Evolutionary conservation across 768 basidiomycete genomes (phyloP).

Genomic region (Termitomyces sp.): DNA sequence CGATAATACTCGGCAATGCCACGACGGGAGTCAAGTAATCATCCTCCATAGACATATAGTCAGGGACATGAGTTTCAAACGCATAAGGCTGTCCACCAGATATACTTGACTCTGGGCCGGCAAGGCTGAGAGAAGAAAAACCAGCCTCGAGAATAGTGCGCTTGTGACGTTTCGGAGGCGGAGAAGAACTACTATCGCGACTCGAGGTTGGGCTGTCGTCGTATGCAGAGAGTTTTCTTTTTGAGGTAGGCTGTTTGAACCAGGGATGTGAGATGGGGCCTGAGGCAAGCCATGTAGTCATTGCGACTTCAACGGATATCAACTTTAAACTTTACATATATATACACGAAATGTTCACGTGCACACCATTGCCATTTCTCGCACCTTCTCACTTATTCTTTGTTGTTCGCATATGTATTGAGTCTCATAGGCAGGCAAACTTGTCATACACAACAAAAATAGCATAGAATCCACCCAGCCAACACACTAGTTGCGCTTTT

Average conservation of each 20-base stretch:
- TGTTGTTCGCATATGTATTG: background rate
- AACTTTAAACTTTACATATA: background rate
- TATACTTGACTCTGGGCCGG: slow-evolving; percentile 13
- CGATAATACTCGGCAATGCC: slow-evolving; percentile 16
- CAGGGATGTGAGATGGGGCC: slow-evolving; percentile 36
- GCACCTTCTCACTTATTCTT: background rate
- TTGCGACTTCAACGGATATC: background rate
- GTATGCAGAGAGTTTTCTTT: slow-evolving; percentile 30
- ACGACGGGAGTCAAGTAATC: background rate
- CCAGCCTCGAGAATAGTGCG: slow-evolving; percentile 48
- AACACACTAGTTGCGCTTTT: slow-evolving; percentile 61
- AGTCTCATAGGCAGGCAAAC: slow-evolving; percentile 7
- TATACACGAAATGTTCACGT: slow-evolving; percentile 5
- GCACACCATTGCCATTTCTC: background rate
- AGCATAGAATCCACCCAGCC: slow-evolving; percentile 6
- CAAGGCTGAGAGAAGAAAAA: slow-evolving; percentile 45
- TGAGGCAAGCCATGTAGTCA: slow-evolving; percentile 21
- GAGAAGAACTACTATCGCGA: slow-evolving; percentile 7
- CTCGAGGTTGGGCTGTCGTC: slow-evolving; percentile 11
- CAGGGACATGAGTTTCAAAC: slow-evolving; percentile 9
- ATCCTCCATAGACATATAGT: slow-evolving; percentile 8
- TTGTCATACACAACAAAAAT: slow-evolving; percentile 11
- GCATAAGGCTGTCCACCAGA: slow-evolving; percentile 7
- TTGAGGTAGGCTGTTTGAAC: slow-evolving; percentile 31
- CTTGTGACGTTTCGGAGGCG: slow-evolving; percentile 41